Evolutionary conservation across 2,329 filamentous ascomycete genomes (phyloP), one percentile per base, ranked within the genome.

Genomic region (Fusarium transvaalense): DNA sequence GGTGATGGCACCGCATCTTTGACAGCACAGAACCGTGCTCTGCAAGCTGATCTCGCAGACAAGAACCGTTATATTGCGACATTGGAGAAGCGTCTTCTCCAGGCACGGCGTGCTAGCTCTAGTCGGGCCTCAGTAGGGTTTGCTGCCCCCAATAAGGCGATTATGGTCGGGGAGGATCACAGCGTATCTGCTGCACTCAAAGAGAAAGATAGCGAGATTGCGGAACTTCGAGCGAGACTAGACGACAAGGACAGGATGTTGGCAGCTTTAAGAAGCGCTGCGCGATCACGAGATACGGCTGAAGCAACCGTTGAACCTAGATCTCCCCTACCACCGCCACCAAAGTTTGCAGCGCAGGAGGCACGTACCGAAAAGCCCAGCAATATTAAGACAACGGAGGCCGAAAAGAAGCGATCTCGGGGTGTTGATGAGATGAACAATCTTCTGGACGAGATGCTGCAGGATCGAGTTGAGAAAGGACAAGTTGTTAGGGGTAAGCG

Each of bases 211-310:
- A 87, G 89, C 23, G 95, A 98, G 79, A 97, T 99, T 75, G 89
- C 91, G 10, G 95, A 97, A 71, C 86, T 99, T n/a, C 89, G 93
- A 12, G 91, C 93, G 25, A 89, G 93, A 65, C 84, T 98, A 1
- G 95, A 98, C 72, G 95, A 98, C 80, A 97, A 97, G 78, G 95
- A 97, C 77, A 88, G 92, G 13, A 99, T 98, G 94, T 85, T 98
- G 54, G 84, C 91, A 6, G 96, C 96, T 2, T 84, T 99, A 54
- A 90, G 94, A 41, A 95, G 88, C 66, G 94, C 94, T 3, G 91
- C 94, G 13, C 89, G 94, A 56, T 96, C 95, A 66, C 89, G 94
- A 51, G 95, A 97, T 66, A 88, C 90, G 5, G 93, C 93, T 8
- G 92, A 95, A 69, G 84, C 78, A 9, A 72, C 76, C 10, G 69